Percentiles rank a stretch among this genome's conserved stretches.
Conservation (phyloP, 225 moss, liverwort and hornwort species). For the Takakia lepidozioides region DNA sequence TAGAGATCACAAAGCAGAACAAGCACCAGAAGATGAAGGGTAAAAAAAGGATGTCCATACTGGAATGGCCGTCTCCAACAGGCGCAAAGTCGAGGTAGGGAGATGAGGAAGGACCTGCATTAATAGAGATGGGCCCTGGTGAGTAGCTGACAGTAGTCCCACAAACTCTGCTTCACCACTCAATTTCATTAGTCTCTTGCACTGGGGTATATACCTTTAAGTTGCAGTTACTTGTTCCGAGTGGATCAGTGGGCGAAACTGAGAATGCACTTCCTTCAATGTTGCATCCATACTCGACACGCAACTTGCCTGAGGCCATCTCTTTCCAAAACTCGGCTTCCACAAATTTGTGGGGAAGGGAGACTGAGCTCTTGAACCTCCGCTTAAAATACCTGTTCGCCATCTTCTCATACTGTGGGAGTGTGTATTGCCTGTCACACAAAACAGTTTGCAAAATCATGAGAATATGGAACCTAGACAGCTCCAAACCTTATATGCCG, state of each 20-base stretch:
- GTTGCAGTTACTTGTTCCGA: too few relatives aligned
- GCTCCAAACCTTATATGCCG: too few relatives aligned
- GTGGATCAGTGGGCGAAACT: too few relatives aligned
- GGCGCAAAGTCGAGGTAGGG: slow-evolving; percentile 27
- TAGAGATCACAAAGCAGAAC: too few relatives aligned
- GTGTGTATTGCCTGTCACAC: slow-evolving; percentile 18
- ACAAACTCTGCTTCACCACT: too few relatives aligned
- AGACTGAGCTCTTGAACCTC: slow-evolving; percentile 24
- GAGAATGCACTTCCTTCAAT: too few relatives aligned
- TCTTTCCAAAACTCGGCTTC: slow-evolving; percentile 42
- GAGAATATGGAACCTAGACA: too few relatives aligned
- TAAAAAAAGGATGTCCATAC: neutral
- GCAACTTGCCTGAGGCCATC: slow-evolving; percentile 21
- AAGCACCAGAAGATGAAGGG: too few relatives aligned
- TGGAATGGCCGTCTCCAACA: slow-evolving; percentile 27
- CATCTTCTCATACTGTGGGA: slow-evolving; percentile 39
- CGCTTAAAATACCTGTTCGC: slow-evolving; percentile 26
- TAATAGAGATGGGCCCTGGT: too few relatives aligned
- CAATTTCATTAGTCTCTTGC: too few relatives aligned
- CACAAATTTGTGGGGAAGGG: slow-evolving; percentile 25
- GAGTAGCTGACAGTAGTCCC: too few relatives aligned
- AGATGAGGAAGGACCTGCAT: slow-evolving; percentile 24
- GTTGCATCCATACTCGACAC: slow-evolving; percentile 27
- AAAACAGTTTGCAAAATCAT: neutral
- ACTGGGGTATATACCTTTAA: too few relatives aligned